Conservation (phyloP, 495 filamentous ascomycete genomes). For the Geopyxis carbonaria region DNA sequence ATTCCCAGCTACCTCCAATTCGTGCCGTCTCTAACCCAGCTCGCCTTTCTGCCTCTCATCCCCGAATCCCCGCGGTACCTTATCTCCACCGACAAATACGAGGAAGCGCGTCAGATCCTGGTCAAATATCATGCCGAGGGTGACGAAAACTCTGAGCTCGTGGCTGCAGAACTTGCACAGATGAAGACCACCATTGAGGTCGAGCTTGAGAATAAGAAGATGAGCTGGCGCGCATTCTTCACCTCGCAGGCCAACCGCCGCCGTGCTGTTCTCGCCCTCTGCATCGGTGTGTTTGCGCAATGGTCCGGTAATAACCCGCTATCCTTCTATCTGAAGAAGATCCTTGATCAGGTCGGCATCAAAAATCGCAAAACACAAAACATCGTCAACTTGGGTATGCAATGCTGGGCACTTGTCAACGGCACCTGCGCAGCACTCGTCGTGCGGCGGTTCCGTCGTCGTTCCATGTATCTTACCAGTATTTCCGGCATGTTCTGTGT, state of each 20-base stretch:
- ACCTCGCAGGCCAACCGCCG: slow-evolving; percentile 37
- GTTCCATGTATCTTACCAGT: slow-evolving; percentile 42
- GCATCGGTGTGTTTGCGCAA: slow-evolving; percentile 46
- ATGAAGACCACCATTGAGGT: slow-evolving; percentile 42
- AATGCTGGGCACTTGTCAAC: slow-evolving; percentile 40
- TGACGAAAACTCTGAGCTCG: slow-evolving; percentile 36
- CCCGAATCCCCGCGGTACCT: slow-evolving; percentile 46
- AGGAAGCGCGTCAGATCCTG: slow-evolving; percentile 41
- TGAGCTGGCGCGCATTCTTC: slow-evolving; percentile 40
- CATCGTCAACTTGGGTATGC: slow-evolving; percentile 41
- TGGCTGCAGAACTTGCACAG: slow-evolving; percentile 43
- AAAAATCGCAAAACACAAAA: slow-evolving; percentile 36
- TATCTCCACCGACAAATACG: slow-evolving; percentile 39
- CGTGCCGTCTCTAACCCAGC: slow-evolving; percentile 38
- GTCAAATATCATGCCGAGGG: slow-evolving; percentile 46
- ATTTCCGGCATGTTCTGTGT: slow-evolving; percentile 36
- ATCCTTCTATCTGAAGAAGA: slow-evolving; percentile 28
- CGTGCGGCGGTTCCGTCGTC: slow-evolving; percentile 35
- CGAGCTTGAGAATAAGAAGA: slow-evolving; percentile 37
- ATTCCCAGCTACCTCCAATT: slow-evolving; percentile 43
- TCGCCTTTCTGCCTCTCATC: slow-evolving; percentile 29
- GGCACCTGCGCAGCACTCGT: slow-evolving; percentile 37
- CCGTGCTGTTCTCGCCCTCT: slow-evolving; percentile 39
- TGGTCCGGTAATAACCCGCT: slow-evolving; percentile 50
- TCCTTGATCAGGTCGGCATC: slow-evolving; percentile 29